phyloP scores from a whole-genome alignment of 78 protist genomes.

The Pigoraptor vietnamica region DNA sequence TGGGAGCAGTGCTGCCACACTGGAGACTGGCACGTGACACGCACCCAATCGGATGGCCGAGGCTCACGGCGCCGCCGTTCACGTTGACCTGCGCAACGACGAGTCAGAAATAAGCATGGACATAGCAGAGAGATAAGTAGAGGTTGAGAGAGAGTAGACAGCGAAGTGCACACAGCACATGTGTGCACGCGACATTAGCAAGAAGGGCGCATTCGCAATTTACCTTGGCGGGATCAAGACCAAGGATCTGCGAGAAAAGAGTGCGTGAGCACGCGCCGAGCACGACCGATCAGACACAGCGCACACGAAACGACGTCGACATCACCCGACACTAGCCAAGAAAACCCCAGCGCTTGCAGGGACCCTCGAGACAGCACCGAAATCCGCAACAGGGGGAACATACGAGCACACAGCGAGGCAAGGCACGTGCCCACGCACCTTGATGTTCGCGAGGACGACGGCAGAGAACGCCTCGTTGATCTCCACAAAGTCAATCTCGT shows the following conservation, averaged over 20 bases:
- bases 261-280: no score
- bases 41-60: constrained; percentile 98
- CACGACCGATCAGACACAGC: no score
- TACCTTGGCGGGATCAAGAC: no score
- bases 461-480: constrained; percentile 96
- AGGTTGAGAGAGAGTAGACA: not conserved
- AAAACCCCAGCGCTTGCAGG: no score
- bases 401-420: not conserved
- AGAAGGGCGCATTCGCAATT: no score
- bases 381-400: no score
- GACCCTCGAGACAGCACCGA: no score
- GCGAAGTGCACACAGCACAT: not conserved
- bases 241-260: no score
- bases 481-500: constrained; percentile 77
- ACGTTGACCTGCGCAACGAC: constrained; percentile 74
- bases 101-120: constrained; percentile 39
- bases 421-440: constrained; percentile 5
- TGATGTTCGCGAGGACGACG: constrained; percentile 77
- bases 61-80: constrained; percentile 95
- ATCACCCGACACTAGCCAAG: no score
- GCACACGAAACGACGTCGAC: no score
- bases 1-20: constrained; percentile 35
- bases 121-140: not conserved
- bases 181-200: not conserved
- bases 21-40: constrained; percentile 54